A percentile compares a stretch with the other conserved stretches of the same genome.
Evolutionary conservation across 176 grass and related monocot species (phyloP).

Genomic region (Aegilops longissima): DNA sequence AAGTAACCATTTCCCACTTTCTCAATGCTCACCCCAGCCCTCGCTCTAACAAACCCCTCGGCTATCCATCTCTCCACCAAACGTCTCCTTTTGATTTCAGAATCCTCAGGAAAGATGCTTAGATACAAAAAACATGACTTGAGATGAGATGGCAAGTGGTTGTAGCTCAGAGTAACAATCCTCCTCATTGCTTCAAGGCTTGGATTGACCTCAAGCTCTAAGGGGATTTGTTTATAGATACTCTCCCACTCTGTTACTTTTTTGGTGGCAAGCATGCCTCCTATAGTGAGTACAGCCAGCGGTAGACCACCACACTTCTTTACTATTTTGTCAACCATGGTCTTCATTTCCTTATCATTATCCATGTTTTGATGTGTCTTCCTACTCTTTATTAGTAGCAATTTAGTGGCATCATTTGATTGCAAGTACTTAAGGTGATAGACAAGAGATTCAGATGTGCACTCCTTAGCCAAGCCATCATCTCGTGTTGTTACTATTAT

Average conservation of each 20-base stretch:
- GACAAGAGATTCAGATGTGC: no score
- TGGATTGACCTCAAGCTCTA: rapidly evolving
- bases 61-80: neutral
- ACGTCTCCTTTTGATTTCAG: neutral
- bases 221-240: no score
- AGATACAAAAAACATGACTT: neutral
- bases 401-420: rapidly evolving
- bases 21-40: neutral
- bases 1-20: neutral
- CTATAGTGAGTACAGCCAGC: no score
- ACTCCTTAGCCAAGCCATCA: no score
- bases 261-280: no score
- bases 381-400: no score
- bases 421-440: no score
- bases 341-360: no score
- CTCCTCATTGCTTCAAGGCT: neutral
- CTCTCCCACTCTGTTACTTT: no score
- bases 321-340: rapidly evolving
- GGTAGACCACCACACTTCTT: no score
- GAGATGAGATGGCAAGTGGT: neutral
- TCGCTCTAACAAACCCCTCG: neutral
- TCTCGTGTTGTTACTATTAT: no score
- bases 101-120: constrained; percentile 1
- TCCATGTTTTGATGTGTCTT: no score
- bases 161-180: neutral